A percentile compares a stretch with the other conserved stretches of the same genome.
phyloP scores from a whole-genome alignment of 2,329 filamentous ascomycete genomes.

The Trichoderma hamatum region DNA sequence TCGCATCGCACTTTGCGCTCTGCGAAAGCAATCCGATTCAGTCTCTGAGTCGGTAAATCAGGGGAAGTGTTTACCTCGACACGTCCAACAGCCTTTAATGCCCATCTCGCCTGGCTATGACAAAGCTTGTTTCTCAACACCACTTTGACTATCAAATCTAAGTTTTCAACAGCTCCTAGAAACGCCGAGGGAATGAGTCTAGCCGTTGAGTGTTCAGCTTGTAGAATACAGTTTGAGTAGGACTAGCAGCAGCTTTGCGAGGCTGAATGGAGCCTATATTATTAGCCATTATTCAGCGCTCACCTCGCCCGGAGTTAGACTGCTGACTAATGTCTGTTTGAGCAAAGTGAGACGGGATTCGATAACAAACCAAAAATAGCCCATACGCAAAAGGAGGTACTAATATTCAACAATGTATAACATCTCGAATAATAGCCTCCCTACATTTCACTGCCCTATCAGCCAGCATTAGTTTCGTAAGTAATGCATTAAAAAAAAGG shows the following conservation, averaged over 20 bases:
- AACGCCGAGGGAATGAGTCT: not conserved
- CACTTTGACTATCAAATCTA: not conserved
- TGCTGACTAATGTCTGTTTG: not conserved
- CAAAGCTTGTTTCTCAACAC: not conserved
- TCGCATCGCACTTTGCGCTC: conserved; percentile 25
- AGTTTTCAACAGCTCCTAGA: not conserved
- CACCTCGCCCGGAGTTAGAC: not conserved
- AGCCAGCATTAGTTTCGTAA: not conserved
- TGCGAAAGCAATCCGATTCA: not conserved
- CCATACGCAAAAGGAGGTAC: not conserved
- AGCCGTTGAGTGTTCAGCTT: not conserved
- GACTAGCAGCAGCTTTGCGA: not conserved
- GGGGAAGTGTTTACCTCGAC: not conserved
- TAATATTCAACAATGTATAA: too few relatives aligned
- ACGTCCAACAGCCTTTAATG: conserved; percentile 20
- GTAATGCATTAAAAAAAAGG: too few relatives aligned
- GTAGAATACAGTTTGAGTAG: not conserved
- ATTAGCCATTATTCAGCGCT: not conserved
- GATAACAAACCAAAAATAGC: too few relatives aligned
- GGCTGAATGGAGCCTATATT: too few relatives aligned
- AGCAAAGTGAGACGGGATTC: not conserved
- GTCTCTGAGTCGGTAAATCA: not conserved
- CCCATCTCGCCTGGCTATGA: not conserved
- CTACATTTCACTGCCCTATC: not conserved
- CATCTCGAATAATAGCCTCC: too few relatives aligned